Evolutionary conservation across 2,329 filamentous ascomycete genomes (phyloP).

Genomic region (Leptographium radiaticola): DNA sequence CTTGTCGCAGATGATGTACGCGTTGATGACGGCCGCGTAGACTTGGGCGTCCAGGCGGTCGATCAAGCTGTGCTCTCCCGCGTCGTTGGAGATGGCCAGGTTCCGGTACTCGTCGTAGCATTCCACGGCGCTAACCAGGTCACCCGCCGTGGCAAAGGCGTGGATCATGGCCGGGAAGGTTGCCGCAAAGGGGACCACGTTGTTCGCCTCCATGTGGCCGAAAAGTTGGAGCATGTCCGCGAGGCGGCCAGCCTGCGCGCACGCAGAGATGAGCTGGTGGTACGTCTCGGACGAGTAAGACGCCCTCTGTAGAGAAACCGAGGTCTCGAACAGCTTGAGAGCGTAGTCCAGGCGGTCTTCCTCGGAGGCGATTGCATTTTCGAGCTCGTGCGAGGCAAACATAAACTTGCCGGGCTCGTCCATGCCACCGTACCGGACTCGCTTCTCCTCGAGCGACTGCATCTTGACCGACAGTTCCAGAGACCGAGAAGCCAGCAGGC

Average conservation of each 20-base stretch:
- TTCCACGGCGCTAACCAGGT: constrained; percentile 78
- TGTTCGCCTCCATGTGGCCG: constrained; percentile 75
- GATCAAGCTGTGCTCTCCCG: constrained; percentile 53
- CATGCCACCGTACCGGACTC: constrained; percentile 73
- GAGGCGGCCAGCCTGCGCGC: constrained; percentile 66
- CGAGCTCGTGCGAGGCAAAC: constrained; percentile 75
- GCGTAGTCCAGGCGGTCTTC: constrained; percentile 80
- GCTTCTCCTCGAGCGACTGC: constrained; percentile 64
- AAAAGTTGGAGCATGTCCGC: constrained; percentile 86
- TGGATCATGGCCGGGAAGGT: constrained; percentile 91
- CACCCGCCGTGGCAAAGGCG: constrained; percentile 72
- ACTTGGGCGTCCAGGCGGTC: constrained; percentile 70
- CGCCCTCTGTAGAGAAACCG: constrained; percentile 46
- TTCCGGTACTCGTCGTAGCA: constrained; percentile 92
- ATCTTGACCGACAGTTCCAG: constrained; percentile 65
- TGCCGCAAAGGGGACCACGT: constrained; percentile 60
- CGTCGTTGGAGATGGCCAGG: constrained; percentile 74
- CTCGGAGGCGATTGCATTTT: constrained; percentile 73
- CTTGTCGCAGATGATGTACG: constrained; percentile 73
- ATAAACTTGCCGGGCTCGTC: constrained; percentile 76
- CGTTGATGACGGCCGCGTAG: constrained; percentile 83
- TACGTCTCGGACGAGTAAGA: constrained; percentile 75
- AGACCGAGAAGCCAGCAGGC: constrained; percentile 67
- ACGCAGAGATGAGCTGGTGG: constrained; percentile 72
- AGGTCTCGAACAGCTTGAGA: constrained; percentile 72